Evolutionary conservation across 2,329 filamentous ascomycete species (phyloP).

Genomic region (Coleophoma cylindrospora): DNA sequence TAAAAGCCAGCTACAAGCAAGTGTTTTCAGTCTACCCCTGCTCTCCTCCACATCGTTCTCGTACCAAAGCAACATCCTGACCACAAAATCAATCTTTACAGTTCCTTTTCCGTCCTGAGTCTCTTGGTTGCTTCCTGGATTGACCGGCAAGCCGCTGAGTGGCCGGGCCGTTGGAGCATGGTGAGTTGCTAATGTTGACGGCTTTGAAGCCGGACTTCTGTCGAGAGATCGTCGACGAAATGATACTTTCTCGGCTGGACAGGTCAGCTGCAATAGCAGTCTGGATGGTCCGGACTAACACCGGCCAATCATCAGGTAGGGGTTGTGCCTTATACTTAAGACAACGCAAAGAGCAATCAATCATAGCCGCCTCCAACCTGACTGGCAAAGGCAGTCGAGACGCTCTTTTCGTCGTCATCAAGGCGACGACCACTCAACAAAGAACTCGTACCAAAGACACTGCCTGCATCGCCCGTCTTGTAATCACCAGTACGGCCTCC

Average conservation of each 20-base stretch:
- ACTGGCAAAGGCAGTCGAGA: slow-evolving; percentile 94
- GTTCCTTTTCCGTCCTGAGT: slow-evolving; percentile 10
- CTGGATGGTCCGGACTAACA: slow-evolving; percentile 3
- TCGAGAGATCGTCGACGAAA: slow-evolving; percentile 8
- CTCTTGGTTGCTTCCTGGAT: background rate
- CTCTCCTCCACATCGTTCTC: background rate
- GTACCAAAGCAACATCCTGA: slow-evolving; percentile 8
- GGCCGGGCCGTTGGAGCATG: background rate
- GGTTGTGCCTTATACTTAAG: background rate
- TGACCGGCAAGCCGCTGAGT: background rate
- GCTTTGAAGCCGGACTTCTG: background rate
- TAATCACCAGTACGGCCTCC: slow-evolving; percentile 60
- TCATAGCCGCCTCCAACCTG: slow-evolving; percentile 62
- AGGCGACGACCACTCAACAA: slow-evolving; percentile 32
- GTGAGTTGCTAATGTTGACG: background rate
- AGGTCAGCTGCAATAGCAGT: slow-evolving; percentile 4
- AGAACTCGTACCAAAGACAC: slow-evolving; percentile 61
- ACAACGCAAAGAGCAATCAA: slow-evolving; percentile 20
- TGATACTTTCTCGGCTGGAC: slow-evolving; percentile 2
- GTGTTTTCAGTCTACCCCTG: background rate
- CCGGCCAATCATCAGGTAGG: slow-evolving; percentile 1
- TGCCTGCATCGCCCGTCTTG: slow-evolving; percentile 51
- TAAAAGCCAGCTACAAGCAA: background rate
- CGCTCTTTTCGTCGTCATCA: slow-evolving; percentile 95
- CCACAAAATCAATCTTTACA: slow-evolving; percentile 1